Base-by-base conservation (phyloP, 331 rosid species). In the Quercus lobata region DNA sequence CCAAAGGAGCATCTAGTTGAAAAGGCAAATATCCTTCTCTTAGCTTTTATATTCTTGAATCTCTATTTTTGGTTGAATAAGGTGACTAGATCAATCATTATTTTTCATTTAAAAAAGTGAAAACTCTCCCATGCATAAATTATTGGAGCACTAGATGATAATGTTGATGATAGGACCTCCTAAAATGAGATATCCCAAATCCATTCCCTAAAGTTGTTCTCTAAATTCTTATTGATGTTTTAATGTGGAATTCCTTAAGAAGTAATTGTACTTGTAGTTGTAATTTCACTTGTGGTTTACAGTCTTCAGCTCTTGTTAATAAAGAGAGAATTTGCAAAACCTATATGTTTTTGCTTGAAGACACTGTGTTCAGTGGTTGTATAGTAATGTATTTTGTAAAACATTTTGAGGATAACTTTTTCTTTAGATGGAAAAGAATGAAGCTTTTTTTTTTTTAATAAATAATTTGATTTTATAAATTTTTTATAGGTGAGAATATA, bases 1-100 rank as follows among this genome's bases (percentile, higher is more conserved):
- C 98, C 97, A 1, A 84, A 94, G 83, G 96, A 94, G 80, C 85
- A 86, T 41, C 93, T 94, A 79, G 91, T 88, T 57, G 98, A 94
- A 79, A 89, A 72, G 92, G 97, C 83, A 80, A 81, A 79, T 65
- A 25, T 75, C 4, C 11, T 79, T 17, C 53, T 49, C 57, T 61
- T 49, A 25, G 63, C 9, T 72, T 76, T 66, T n/a, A 71, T 25
- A 24, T 49, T 52, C 4, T 63, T 75, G 56, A 41, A 41, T 57
- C 34, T 21, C 27, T 4, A 32, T 56, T 57, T 34, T 34, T 19
- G 24, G 52, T 68, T 34, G 72, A 35, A 68, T n/a, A 35, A 68
- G 46, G n/a, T 68, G 53, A 10, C 25, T 35, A 29, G 49, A 27
- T 30, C 15, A 32, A 6, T 61, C 18, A 11, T 61, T 27, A 61